Evolutionary conservation across 495 filamentous ascomycete genomes (phyloP), one percentile per base, ranked within the genome.

Genomic region (Pyronema domesticum): DNA sequence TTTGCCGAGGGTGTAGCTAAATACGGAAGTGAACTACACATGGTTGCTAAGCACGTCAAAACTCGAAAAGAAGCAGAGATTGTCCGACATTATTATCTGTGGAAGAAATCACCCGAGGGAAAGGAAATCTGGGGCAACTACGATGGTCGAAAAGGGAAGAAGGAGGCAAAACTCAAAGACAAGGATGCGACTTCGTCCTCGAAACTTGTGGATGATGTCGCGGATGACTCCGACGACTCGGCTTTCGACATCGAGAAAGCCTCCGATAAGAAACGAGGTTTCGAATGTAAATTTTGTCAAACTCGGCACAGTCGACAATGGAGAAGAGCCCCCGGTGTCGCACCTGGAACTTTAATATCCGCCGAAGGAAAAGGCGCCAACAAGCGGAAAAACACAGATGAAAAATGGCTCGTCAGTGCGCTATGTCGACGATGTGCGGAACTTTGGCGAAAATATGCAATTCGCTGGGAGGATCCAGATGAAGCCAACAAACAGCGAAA

Each of bases 381-480:
- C 23, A 72, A 70, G 57, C 79, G 78, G 64, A 65, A 63, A 23
- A 75, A 74, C 57, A 86, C 94, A 54, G 94, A 93, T 62, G 76
- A 76, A 3, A 71, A 73, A n/a, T 76, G 80, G 62, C 78, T 88
- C 15, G 78, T 88, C 11, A 78, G 88, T 37, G 86, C 89, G 1
- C 77, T 99, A 6, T 99, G 91, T 67, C 72, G 84, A 52, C 80
- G 89, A 6, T 99, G 91, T 68, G 88, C 86, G 15, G 76, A 85
- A 45, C 71, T 96, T 34, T 99, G 91, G 91, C 78, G 91, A 35
- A 83, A 89, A 55, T 96, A 96, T 63, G 88, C 81, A 8, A 87
- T 99, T 54, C 85, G 91, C 56, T 99, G 86, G 79, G 91, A 96
- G 65, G 84, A 93, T 59, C 74, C 85, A n/a, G 91, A 96, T 53